phyloP scores from a whole-genome alignment of 371 early-diverging fungal genomes.

The Mortierella sp. region DNA sequence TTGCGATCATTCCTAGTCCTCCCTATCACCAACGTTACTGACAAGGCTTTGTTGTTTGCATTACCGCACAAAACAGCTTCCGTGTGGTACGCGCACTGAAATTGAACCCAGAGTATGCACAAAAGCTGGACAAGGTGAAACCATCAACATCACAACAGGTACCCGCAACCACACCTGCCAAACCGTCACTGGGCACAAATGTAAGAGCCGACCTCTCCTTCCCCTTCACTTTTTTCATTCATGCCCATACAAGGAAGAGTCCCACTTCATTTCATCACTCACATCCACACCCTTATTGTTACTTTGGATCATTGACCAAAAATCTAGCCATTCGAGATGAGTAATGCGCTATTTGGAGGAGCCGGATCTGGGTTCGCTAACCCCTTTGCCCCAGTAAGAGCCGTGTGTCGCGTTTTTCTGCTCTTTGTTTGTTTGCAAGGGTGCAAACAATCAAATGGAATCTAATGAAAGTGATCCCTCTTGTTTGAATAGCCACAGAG shows the following conservation, averaged over 20 bases:
- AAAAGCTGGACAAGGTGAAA: constrained; percentile 59
- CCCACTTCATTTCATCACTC: background rate
- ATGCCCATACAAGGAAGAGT: background rate
- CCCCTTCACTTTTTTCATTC: background rate
- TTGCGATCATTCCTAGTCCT: background rate
- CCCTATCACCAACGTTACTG: background rate
- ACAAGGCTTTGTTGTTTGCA: too few species aligned
- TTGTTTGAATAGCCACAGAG: constrained; percentile 15
- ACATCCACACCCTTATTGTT: too few species aligned
- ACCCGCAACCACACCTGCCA: constrained; percentile 14
- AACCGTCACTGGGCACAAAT: constrained; percentile 22
- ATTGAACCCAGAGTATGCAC: constrained; percentile 72
- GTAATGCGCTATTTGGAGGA: constrained; percentile 47
- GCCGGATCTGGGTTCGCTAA: constrained; percentile 34
- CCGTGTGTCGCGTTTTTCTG: too few species aligned
- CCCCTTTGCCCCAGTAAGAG: constrained; percentile 42
- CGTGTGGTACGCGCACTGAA: constrained; percentile 72
- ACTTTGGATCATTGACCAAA: background rate
- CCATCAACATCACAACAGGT: constrained; percentile 12
- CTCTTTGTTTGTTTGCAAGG: too few species aligned
- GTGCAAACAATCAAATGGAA: too few species aligned
- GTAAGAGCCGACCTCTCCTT: background rate
- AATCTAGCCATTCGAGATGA: constrained; percentile 44
- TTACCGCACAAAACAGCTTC: constrained; percentile 56
- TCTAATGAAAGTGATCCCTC: too few species aligned